Evolutionary conservation across 208 protist species (phyloP).

Genomic region (Leishmania braziliensis): DNA sequence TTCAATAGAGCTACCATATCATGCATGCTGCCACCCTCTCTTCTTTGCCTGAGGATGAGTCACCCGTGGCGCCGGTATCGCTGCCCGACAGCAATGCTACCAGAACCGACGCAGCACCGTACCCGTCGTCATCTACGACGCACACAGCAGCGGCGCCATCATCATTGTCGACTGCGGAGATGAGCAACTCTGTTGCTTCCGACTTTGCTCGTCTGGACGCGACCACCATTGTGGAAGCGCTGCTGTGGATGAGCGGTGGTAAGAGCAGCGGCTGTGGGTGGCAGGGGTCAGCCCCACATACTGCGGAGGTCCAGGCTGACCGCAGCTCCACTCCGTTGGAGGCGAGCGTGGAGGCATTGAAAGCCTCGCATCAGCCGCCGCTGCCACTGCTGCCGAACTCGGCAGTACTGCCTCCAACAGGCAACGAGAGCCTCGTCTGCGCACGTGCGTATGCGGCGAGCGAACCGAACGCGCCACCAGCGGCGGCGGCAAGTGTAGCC

Average conservation of each 20-base stretch:
- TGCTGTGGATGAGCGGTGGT: constrained; percentile 17
- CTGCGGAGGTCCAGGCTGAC: not conserved
- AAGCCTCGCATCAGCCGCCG: not conserved
- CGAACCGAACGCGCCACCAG: not conserved
- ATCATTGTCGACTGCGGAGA: not conserved
- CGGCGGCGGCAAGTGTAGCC: not conserved
- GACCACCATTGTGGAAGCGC: constrained; percentile 12
- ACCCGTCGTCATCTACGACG: not conserved
- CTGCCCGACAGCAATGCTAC: not conserved
- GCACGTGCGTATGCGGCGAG: not conserved
- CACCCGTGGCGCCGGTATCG: not conserved
- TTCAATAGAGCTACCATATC: not conserved
- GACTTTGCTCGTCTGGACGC: not conserved
- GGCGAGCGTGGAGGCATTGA: not conserved
- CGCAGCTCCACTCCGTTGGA: not conserved
- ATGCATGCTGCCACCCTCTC: not conserved
- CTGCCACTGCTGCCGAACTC: not conserved
- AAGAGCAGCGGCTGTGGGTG: not conserved
- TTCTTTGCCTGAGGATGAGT: not conserved
- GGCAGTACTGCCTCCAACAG: not conserved
- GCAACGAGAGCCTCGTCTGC: not conserved
- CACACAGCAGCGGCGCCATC: not conserved
- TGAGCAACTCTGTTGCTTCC: not conserved
- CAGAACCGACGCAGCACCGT: not conserved
- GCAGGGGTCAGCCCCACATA: not conserved